Percentiles rank a stretch among this genome's conserved stretches.
Evolutionary conservation across 257 asterid species (phyloP).

Genomic region (Nicotiana benthamiana): DNA sequence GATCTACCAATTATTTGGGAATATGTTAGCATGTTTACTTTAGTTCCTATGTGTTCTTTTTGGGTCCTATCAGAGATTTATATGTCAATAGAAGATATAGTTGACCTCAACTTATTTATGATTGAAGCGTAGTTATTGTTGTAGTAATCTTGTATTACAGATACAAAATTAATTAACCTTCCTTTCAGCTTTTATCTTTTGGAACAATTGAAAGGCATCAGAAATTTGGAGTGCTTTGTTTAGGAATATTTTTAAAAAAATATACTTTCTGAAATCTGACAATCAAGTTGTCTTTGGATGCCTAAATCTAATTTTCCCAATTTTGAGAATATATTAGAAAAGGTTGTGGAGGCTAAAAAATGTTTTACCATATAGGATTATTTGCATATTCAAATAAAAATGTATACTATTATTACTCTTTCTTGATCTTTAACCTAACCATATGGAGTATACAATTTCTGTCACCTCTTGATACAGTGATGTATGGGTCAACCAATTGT

Average conservation of each 20-base stretch:
- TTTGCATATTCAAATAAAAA: neutral
- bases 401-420: neutral
- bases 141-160: neutral
- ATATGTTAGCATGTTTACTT: neutral
- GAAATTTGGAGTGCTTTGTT: neutral
- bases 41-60: neutral
- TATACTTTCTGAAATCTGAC: neutral
- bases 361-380: neutral
- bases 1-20: neutral
- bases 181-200: neutral
- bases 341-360: neutral
- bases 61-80: neutral
- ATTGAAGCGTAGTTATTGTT: neutral
- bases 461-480: neutral
- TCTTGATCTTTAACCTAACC: neutral
- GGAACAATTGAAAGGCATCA: neutral
- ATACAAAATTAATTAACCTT: neutral
- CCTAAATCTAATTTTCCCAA: neutral
- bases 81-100: neutral
- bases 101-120: neutral
- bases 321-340: neutral
- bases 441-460: neutral
- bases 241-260: neutral
- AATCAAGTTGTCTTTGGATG: neutral
- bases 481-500: neutral